Evolutionary conservation across 2,329 filamentous ascomycete genomes (phyloP).

Genomic region (Botryosphaeria agaves): DNA sequence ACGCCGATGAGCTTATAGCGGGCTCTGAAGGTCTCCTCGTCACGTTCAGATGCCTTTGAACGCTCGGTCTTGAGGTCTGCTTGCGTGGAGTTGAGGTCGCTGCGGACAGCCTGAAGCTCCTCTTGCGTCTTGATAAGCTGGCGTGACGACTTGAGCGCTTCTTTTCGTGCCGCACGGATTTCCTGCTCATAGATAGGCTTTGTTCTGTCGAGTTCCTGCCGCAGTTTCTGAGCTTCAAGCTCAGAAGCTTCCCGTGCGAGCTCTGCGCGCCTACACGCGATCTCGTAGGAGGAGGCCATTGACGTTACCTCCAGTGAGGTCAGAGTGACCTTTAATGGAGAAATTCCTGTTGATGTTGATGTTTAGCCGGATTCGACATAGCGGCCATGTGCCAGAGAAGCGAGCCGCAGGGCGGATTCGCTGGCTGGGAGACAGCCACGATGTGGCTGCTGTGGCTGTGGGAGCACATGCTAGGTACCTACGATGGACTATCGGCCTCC

Average conservation of each 20-base stretch:
- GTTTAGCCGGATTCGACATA: too few relatives aligned
- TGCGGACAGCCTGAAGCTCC: slow-evolving; percentile 47
- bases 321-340: too few relatives aligned
- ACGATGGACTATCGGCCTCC: too few relatives aligned
- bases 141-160: slow-evolving; percentile 60
- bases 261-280: slow-evolving; percentile 8
- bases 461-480: too few relatives aligned
- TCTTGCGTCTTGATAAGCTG: slow-evolving; percentile 54
- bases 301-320: too few relatives aligned
- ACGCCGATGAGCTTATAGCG: slow-evolving; percentile 47
- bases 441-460: too few relatives aligned
- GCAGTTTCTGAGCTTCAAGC: slow-evolving; percentile 44
- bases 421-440: too few relatives aligned
- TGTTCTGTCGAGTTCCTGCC: slow-evolving; percentile 38
- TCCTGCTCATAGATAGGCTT: slow-evolving; percentile 51
- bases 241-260: slow-evolving; percentile 47
- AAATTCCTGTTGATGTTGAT: too few relatives aligned
- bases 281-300: too few relatives aligned
- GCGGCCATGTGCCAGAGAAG: too few relatives aligned
- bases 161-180: slow-evolving; percentile 50
- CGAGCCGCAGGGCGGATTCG: too few relatives aligned
- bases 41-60: slow-evolving; percentile 40
- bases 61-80: slow-evolving; percentile 46
- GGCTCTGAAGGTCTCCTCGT: slow-evolving; percentile 52
- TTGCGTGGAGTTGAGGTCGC: slow-evolving; percentile 36